A percentile compares a stretch with the other conserved stretches of the same genome.
phyloP scores from a whole-genome alignment of 2,329 filamentous ascomycete genomes.

The Podosphaera xanthii region DNA sequence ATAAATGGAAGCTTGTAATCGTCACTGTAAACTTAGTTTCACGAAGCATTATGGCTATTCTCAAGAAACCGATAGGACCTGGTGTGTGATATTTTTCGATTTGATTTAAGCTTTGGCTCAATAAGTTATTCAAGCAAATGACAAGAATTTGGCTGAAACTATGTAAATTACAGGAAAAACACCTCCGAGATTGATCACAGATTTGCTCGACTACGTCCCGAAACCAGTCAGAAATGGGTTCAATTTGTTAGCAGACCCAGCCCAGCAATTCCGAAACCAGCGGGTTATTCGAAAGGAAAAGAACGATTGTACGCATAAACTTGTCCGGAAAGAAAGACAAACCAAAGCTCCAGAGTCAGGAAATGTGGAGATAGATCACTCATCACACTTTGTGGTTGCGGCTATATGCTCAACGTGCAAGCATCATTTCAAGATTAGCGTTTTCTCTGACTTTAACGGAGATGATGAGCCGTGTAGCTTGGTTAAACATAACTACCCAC shows the following conservation, averaged over 20 bases:
- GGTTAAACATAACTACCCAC: constrained; percentile 23
- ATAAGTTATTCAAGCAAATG: not conserved
- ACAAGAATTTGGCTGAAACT: not conserved
- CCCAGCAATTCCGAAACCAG: constrained; percentile 24
- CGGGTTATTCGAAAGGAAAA: constrained; percentile 14
- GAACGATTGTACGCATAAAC: constrained; percentile 33
- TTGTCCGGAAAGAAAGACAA: constrained; percentile 32
- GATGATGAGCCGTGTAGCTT: constrained; percentile 14
- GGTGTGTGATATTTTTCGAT: not conserved
- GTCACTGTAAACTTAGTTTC: too few species aligned
- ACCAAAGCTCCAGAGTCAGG: constrained; percentile 20
- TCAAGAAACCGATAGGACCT: not conserved
- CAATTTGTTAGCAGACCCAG: constrained; percentile 30
- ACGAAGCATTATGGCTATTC: not conserved
- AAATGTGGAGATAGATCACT: constrained; percentile 18
- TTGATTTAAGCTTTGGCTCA: not conserved
- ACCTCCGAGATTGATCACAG: constrained; percentile 24
- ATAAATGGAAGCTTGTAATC: too few species aligned
- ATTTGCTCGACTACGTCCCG: constrained; percentile 22
- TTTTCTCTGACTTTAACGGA: constrained; percentile 23
- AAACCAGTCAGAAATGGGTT: constrained; percentile 18
- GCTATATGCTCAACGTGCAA: constrained; percentile 38
- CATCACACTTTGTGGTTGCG: constrained; percentile 30
- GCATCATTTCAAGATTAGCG: constrained; percentile 33
- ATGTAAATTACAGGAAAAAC: constrained; percentile 22